Evolutionary conservation across 2,329 filamentous ascomycete genomes (phyloP), one percentile per base, ranked within the genome.

Genomic region (Paramyrothecium sp.): DNA sequence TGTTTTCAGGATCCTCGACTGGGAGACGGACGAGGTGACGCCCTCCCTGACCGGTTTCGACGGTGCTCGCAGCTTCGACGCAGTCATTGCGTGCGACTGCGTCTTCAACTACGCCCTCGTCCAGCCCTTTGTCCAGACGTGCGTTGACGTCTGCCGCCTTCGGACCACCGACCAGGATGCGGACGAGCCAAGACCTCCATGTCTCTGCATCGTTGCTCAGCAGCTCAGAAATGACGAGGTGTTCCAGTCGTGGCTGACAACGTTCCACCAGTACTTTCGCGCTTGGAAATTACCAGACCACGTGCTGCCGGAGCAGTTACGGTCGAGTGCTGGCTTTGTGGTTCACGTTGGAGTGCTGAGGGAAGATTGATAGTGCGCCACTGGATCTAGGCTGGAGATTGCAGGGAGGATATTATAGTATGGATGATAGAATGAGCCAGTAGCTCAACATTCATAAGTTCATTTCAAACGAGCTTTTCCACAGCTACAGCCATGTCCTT

Each of bases 41-140:
- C 61, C 69, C 11, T 65, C 65, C 2, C 70, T 84, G 30, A 76
- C 75, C 2, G 70, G 74, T 12, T 69, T 70, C 16, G 59, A 63
- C 17, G 61, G 54, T 41, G 67, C 60, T 49, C 68, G 64, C 66
- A 81, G 82, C 57, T 89, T 95, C 63, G 89, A 96, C 66, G 74
- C 87, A 16, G 78, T 98, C 12, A 71, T 98, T 38, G 92, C 92
- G 3, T 96, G 92, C 69, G 95, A 99, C 73, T 97, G 93, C 73
- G 89, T 99, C 64, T 99, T 96, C 78, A 99, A 98, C 73, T 91
- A 97, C 63, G 85, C 89, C 2, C 82, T 98, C 3, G 85, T 98
- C 22, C 78, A 84, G 48, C 92, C 93, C 0, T 84, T 98, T 52
- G 90, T 95, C n/a, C 84, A 88, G 65, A 90, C 91, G 0, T 96